Conservation (phyloP, 2,329 filamentous ascomycete species). For the Microsporum ferrugineum region DNA sequence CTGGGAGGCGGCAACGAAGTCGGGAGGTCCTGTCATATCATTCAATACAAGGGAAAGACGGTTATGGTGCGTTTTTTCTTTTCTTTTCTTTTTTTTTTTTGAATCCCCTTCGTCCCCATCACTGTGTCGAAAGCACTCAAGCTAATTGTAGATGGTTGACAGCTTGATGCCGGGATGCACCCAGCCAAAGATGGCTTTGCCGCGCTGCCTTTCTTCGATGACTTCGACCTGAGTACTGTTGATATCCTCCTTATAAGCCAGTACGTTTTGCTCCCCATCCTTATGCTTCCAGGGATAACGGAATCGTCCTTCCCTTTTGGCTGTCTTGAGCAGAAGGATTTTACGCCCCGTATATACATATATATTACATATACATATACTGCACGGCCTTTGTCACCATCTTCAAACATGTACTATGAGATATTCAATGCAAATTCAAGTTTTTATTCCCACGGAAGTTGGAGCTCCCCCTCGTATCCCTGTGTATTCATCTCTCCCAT, state of each 20-base stretch:
- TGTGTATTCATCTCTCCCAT: background rate
- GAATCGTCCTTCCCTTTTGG: background rate
- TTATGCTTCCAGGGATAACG: background rate
- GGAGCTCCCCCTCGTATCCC: background rate
- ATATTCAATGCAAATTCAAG: constrained; percentile 3
- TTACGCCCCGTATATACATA: background rate
- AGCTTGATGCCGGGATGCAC: constrained; percentile 96
- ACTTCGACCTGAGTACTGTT: constrained; percentile 94
- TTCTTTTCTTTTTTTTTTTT: background rate
- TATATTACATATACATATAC: background rate
- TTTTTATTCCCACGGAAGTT: background rate
- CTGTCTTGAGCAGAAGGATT: background rate
- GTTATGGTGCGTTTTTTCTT: constrained; percentile 63
- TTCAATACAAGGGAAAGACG: constrained; percentile 98
- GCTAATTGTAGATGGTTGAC: constrained; percentile 13
- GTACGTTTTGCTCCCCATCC: constrained; percentile 52
- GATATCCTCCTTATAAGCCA: constrained; percentile 97
- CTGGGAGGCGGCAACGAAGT: constrained; percentile 95
- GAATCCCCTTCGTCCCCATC: background rate
- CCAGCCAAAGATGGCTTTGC: constrained; percentile 91
- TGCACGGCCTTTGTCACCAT: background rate
- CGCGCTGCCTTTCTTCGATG: constrained; percentile 91
- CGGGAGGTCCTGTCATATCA: constrained; percentile 89
- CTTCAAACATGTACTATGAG: constrained; percentile 4
- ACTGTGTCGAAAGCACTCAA: background rate